Conservation (phyloP, 2,329 filamentous ascomycete species). For the Colletotrichum shisoi region DNA sequence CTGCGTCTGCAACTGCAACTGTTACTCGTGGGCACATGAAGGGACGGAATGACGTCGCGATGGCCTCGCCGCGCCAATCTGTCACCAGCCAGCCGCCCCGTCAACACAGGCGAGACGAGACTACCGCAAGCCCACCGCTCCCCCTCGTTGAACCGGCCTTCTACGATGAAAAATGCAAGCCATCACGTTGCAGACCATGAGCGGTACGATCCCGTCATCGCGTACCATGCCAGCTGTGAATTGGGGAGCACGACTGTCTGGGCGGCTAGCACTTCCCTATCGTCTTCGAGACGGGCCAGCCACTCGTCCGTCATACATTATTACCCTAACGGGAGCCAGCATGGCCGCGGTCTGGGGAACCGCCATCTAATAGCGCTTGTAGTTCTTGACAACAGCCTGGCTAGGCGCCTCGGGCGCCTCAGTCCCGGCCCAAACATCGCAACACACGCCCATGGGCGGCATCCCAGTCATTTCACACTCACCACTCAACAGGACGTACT, state of each 20-base stretch:
- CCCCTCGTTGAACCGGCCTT: not conserved
- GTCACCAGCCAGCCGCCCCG: too few species aligned
- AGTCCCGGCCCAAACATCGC: constrained; percentile 8
- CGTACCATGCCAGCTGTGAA: not conserved
- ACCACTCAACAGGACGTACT: not conserved
- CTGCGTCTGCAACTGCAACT: not conserved
- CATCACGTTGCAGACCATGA: not conserved
- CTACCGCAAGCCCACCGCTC: not conserved
- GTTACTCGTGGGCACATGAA: not conserved
- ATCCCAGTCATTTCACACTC: constrained; percentile 24
- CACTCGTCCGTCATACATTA: not conserved
- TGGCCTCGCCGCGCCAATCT: not conserved
- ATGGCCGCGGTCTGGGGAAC: not conserved
- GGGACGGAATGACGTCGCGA: constrained; percentile 32
- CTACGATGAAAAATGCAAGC: not conserved
- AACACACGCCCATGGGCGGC: not conserved
- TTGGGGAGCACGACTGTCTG: not conserved
- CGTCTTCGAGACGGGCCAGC: not conserved
- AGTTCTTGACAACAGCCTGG: not conserved
- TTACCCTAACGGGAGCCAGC: not conserved
- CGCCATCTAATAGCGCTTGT: not conserved
- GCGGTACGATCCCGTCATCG: constrained; percentile 22
- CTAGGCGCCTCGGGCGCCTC: constrained; percentile 21
- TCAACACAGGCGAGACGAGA: not conserved
- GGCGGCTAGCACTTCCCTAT: not conserved